These are phyloP conservation scores for Phyllostachys edulis DNA, from an alignment of 176 grass and related monocot genomes.

Conservation along the genomic window DNA sequence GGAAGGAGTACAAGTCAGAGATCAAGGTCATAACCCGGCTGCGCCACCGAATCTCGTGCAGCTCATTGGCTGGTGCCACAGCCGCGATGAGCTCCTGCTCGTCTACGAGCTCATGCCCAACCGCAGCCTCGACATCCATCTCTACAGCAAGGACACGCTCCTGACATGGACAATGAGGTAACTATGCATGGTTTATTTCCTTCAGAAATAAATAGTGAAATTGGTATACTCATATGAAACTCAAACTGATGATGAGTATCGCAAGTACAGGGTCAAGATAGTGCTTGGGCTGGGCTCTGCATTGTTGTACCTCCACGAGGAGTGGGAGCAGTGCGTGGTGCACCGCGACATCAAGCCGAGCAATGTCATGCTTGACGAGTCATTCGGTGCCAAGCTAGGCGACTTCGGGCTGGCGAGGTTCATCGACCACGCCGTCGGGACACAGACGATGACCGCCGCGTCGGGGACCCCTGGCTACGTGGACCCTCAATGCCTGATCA, in stretches of 20 bases:
- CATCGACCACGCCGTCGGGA: constrained; percentile 33
- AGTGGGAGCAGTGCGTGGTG: constrained; percentile 35
- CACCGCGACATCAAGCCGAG: constrained; percentile 33
- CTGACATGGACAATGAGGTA: not conserved
- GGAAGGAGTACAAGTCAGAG: constrained; percentile 41
- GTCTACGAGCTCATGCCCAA: constrained; percentile 55
- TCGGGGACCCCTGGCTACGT: constrained; percentile 38
- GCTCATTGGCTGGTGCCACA: constrained; percentile 44
- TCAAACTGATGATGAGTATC: constrained; percentile 16
- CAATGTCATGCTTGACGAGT: constrained; percentile 38
- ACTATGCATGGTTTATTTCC: too few species aligned
- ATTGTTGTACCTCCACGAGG: constrained; percentile 23
- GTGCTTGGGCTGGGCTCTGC: constrained; percentile 7
- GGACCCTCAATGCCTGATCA: constrained; percentile 23
- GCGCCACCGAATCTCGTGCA: constrained; percentile 51
- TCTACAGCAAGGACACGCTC: constrained; percentile 14
- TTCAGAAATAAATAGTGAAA: too few species aligned
- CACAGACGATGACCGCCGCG: constrained; percentile 24
- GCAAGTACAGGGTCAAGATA: not conserved
- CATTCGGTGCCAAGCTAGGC: constrained; percentile 32
- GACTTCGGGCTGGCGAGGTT: constrained; percentile 37
- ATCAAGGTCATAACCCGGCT: constrained; percentile 47
- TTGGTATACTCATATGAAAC: not conserved
- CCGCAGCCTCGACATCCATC: constrained; percentile 49
- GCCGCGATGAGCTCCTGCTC: constrained; percentile 17